Evolutionary conservation across 208 protist species (phyloP).

Genomic region (Trypanosomatidae sp.): DNA sequence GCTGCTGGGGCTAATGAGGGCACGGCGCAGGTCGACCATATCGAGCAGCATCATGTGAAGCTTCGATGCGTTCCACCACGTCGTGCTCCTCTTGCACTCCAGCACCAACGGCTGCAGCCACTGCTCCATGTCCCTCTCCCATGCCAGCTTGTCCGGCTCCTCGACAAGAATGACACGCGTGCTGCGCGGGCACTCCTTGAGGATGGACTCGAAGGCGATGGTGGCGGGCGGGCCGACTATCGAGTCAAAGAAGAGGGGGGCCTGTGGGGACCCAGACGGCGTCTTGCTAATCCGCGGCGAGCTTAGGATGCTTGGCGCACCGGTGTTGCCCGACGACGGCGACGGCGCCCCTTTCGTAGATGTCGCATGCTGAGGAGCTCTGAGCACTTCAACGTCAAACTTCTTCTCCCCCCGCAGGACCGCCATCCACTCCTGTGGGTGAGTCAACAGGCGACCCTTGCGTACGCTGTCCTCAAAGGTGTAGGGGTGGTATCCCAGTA

Average conservation of each 20-base stretch:
- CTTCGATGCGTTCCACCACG: slow-evolving; percentile 18
- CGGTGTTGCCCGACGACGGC: not conserved
- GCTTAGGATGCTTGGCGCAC: not conserved
- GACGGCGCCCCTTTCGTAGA: not conserved
- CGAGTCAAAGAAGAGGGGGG: slow-evolving; percentile 46
- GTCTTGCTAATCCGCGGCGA: not conserved
- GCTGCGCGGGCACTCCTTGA: slow-evolving; percentile 68
- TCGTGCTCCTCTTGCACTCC: slow-evolving; percentile 30
- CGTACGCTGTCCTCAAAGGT: slow-evolving; percentile 66
- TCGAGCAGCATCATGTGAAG: slow-evolving; percentile 57
- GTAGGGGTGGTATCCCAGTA: slow-evolving; percentile 80
- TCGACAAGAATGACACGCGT: slow-evolving; percentile 82
- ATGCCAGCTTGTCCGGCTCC: slow-evolving; percentile 75
- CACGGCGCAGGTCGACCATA: slow-evolving; percentile 51
- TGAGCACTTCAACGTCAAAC: slow-evolving; percentile 59
- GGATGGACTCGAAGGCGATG: slow-evolving; percentile 76
- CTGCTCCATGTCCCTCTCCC: slow-evolving; percentile 61
- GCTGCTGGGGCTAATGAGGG: slow-evolving; percentile 21
- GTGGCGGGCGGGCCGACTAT: slow-evolving; percentile 81
- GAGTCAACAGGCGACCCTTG: slow-evolving; percentile 58
- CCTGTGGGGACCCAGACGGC: not conserved
- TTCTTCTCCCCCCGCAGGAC: slow-evolving; percentile 67
- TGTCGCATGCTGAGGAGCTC: not conserved
- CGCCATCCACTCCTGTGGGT: slow-evolving; percentile 79
- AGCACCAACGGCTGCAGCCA: slow-evolving; percentile 43